Base-by-base conservation (phyloP, 106 monocot genomes). In the Posidonia australis region DNA sequence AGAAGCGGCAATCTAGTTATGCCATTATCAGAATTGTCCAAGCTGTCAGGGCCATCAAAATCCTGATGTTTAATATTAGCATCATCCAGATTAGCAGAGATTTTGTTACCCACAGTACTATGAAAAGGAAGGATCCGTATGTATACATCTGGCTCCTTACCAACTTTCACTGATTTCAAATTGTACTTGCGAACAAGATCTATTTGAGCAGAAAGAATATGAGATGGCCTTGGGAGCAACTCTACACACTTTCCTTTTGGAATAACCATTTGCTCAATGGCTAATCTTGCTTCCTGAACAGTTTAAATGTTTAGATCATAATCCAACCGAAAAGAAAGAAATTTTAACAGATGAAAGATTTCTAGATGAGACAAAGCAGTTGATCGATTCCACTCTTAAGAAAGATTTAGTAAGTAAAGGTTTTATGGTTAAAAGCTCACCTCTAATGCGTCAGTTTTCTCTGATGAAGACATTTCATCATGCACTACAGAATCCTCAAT, bases 241-340 rank as follows among this genome's bases (percentile, higher is more conserved):
- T 81, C 77, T 19, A 82, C 84, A 20, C 58, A 16, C 54, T 84
- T 68, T 17, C 80, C 76, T 44, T 65, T 77, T 32, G 94, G 83
- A 72, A 94, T 90, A 46, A 94, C 89, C 53, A 78, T 74, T 51
- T 84, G 71, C 62, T 86, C 90, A 27, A 90, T 86, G 23, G 94
- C 89, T 70, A 84, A 60, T 70, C 94, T 94, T 41, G 78, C 81
- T 55, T 94, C 94, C 89, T 94, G 69, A 30, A 46, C 42, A 64
- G 23, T 24, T 64, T 13, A 46, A 64, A 13, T 10, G 19, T 9
- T 55, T 23, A 1, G 23, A 4, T 36, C 36, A 36, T 36, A 36
- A 36, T 2, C 36, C 36, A 36, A 2, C 36, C 7, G 36, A 36
- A 36, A 36, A 36, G 36, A 36, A 36, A 36, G 7, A 36, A 2